Evolutionary conservation across 768 basidiomycete species (phyloP).

Genomic region (Naematelia aurantialba): DNA sequence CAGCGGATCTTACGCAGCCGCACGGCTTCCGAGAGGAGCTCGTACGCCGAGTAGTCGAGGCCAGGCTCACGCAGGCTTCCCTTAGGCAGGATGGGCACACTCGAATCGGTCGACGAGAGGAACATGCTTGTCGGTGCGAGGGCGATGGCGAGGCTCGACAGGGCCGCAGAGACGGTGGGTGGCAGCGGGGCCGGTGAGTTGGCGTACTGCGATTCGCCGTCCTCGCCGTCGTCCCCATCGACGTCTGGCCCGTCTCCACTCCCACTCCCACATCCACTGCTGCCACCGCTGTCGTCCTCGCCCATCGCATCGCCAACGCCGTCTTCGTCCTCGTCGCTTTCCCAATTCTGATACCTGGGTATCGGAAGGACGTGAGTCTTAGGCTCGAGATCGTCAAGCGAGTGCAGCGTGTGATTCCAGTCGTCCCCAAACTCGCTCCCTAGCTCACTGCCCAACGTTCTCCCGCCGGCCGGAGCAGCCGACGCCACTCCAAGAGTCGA

Average conservation of each 20-base stretch:
- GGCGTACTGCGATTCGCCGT: conserved; percentile 6
- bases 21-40: conserved; percentile 15
- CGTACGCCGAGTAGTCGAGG: conserved; percentile 10
- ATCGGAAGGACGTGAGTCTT: too few relatives aligned
- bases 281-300: neutral
- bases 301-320: conserved; percentile 4
- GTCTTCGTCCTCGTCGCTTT: neutral
- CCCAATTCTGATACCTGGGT: neutral
- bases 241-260: neutral
- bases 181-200: conserved; percentile 24
- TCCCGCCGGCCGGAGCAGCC: neutral
- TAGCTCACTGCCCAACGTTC: conserved; percentile 38
- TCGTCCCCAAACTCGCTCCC: conserved; percentile 38
- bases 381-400: neutral
- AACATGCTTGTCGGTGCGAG: conserved; percentile 24
- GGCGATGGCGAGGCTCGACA: conserved; percentile 32
- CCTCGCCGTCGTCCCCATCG: conserved; percentile 8
- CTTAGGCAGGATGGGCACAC: conserved; percentile 10
- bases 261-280: neutral
- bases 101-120: neutral
- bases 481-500: conserved; percentile 7
- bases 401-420: neutral
- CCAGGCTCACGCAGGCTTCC: conserved; percentile 14
- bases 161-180: conserved; percentile 30
- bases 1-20: conserved; percentile 18